Conservation (phyloP, 768 basidiomycete genomes). For the Kwoniella botswanensis region DNA sequence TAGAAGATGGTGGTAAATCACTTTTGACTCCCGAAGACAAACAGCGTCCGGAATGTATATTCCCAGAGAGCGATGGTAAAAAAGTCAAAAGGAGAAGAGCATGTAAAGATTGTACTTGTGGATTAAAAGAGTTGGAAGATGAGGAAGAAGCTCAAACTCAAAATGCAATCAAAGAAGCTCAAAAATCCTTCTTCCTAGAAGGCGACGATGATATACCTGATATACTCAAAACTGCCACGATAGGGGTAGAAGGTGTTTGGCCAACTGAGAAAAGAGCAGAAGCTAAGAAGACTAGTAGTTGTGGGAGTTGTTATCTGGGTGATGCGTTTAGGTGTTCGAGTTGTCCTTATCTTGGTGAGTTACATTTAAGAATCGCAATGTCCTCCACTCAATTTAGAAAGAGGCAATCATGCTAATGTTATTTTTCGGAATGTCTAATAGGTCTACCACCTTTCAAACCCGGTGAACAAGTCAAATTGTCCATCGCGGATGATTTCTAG, state of each 20-base stretch:
- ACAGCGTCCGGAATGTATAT: conserved; percentile 74
- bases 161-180: conserved; percentile 60
- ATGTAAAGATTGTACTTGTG: conserved; percentile 95
- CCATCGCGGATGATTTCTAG: conserved; percentile 84
- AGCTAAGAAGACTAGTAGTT: conserved; percentile 75
- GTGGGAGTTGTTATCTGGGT: conserved; percentile 95
- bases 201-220: conserved; percentile 64
- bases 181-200: conserved; percentile 59
- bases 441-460: conserved; percentile 98
- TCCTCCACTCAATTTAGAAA: too few species aligned
- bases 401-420: too few species aligned
- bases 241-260: conserved; percentile 57
- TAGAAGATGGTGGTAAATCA: conserved; percentile 78
- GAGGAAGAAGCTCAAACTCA: conserved; percentile 66
- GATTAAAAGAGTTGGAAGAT: conserved; percentile 89
- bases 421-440: too few species aligned
- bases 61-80: conserved; percentile 50
- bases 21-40: conserved; percentile 84
- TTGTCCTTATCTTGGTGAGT: conserved; percentile 93
- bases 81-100: conserved; percentile 62
- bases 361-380: too few species aligned
- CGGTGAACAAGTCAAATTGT: conserved; percentile 94
- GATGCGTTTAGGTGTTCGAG: conserved; percentile 96
- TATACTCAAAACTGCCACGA: conserved; percentile 48
- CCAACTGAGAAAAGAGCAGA: conserved; percentile 54